Conservation (phyloP, 2,329 filamentous ascomycete genomes). For the Phoma sp. region DNA sequence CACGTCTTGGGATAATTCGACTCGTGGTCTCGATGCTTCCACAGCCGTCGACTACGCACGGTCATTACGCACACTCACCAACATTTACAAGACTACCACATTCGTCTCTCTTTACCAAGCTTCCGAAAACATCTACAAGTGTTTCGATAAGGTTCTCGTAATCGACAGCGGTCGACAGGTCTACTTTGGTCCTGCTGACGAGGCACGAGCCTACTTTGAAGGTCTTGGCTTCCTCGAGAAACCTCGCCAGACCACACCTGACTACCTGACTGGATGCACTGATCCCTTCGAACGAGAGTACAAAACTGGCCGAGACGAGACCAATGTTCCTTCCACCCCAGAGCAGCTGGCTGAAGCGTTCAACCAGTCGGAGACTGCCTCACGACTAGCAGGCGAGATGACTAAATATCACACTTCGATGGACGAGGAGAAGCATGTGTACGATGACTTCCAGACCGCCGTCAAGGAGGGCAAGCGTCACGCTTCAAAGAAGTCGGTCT, state of each 20-base stretch:
- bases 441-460: constrained; percentile 79
- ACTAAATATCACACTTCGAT: constrained; percentile 70
- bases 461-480: constrained; percentile 81
- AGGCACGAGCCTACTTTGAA: constrained; percentile 79
- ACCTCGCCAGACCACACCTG: constrained; percentile 79
- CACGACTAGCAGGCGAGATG: constrained; percentile 71
- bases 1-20: constrained; percentile 67
- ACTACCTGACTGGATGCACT: constrained; percentile 83
- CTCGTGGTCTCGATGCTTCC: constrained; percentile 57
- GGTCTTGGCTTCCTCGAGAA: constrained; percentile 76
- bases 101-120: constrained; percentile 89
- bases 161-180: constrained; percentile 79
- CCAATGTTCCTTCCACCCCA: constrained; percentile 73
- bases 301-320: constrained; percentile 68
- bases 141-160: constrained; percentile 85
- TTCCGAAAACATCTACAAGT: constrained; percentile 79
- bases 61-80: constrained; percentile 68
- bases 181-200: constrained; percentile 73
- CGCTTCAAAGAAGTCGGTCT: constrained; percentile 76
- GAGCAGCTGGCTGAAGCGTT: constrained; percentile 75
- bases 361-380: constrained; percentile 67
- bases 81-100: constrained; percentile 82
- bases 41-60: constrained; percentile 60
- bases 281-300: constrained; percentile 85
- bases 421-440: constrained; percentile 68